Base-by-base conservation (phyloP, 257 asterid genomes). In the Schizonepeta tenuifolia region DNA sequence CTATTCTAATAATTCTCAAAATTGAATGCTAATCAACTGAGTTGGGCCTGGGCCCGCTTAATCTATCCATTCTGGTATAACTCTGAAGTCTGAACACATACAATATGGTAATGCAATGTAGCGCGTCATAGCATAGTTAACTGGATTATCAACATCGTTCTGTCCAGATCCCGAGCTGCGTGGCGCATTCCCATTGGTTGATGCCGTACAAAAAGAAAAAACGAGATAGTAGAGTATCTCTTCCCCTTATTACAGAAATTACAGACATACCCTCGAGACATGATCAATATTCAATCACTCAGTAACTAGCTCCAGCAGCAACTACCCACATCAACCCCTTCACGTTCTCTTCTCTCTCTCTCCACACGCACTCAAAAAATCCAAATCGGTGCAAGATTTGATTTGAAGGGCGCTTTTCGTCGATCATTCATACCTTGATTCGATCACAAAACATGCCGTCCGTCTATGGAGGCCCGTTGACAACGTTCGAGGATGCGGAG, bases 401-500 rank as follows among this genome's bases (percentile, higher is more conserved):
- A 55, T 72, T 15, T 38, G 43, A 56, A 41, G 59, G 49, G 18
- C 17, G 26, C 41, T 36, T 51, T 35, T 81, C 81, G 47, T 51
- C 54, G 54, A 22, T 43, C 78, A 72, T 69, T 72, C 70, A 28
- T 86, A 80, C 80, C 84, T 73, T 26, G 75, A 63, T 53, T 65
- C 65, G 9, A 65, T 70, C 76, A 26, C 44, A 22, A 54, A 77
- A 36, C 44, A 93, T 91, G 97, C 97, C 99, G 75, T 67, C 97
- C 26, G 76, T 81, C 6, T 67, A 81, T 63, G 99, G 97, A 79
- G 93, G 89, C 6, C 90, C 95, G 8, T 3, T 94, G 69, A 94
- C 99, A 31, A 94, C 99, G 65, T 94, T 94, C 81, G 97, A 94
- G 87, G 99, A 94, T 85, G 94, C 97, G 70, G 97, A 94, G 76